Evolutionary conservation across 2,329 filamentous ascomycete genomes (phyloP), one percentile per base, ranked within the genome.

Genomic region (Epichloe gansuensis): DNA sequence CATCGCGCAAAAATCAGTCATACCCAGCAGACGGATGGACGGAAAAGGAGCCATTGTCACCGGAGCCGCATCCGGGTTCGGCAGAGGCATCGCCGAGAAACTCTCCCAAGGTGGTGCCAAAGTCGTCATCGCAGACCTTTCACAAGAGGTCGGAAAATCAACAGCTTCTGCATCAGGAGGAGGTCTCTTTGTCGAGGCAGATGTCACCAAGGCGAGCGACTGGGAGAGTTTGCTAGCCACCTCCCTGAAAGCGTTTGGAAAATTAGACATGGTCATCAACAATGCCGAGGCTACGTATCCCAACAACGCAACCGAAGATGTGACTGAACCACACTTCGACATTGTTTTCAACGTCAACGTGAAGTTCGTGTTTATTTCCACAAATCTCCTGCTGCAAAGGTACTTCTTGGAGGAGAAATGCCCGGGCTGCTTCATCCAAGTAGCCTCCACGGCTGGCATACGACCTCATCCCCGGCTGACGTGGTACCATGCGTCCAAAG

Each of bases 401-500:
- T 81, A 83, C 56, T 77, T 86, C 44, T 65, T 85, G 35, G 73
- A 75, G 53, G 68, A 77, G 54, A 74, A 75, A 1, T 73, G 76
- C 6, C 75, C 78, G 0, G 83, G 80, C 0, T 75, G 70, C 28
- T 82, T 87, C 52, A 76, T 87, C 52, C 82, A 83, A 55, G 78
- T 86, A 48, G 81, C 83, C 1, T 83, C 79, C 2, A 84, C 82
- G 0, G 82, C 82, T 0, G 81, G 62, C 0, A 65, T 70, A 7
- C 68, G 84, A 28, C 83, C 83, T 0, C 71, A 83, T 25, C 79
- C 80, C 0, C 77, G 81, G 0, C 61, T 86, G 46, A 81, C 82
- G 1, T 86, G 83, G 82, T 86, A 86, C 61, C 86, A 85, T 61
- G 80, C 82, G 1, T 80, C 76, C 44, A 87, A 87, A 63, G 82